Percentiles rank a stretch among this genome's conserved stretches.
Evolutionary conservation across 2,329 filamentous ascomycete genomes (phyloP).

Genomic region (Botrytis paeoniae): DNA sequence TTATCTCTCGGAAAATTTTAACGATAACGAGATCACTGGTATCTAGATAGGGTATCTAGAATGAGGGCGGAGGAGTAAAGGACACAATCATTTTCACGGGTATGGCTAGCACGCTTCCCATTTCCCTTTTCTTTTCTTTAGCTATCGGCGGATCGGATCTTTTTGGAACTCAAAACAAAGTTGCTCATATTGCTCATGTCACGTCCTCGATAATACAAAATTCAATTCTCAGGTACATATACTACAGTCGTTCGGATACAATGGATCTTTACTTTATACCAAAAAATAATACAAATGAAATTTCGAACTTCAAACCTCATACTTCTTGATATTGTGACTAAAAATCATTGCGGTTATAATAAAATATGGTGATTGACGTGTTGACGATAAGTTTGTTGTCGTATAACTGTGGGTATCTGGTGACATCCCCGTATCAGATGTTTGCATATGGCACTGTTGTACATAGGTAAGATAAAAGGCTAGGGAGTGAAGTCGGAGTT

Average conservation of each 20-base stretch:
- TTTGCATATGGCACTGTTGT: background rate
- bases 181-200: constrained; percentile 26
- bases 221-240: constrained; percentile 29
- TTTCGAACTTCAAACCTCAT: background rate
- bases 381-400: background rate
- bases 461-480: background rate
- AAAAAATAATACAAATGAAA: constrained; percentile 17
- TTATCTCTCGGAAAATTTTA: constrained; percentile 18
- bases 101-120: constrained; percentile 15
- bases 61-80: constrained; percentile 21
- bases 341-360: too few relatives aligned
- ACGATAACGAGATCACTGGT: constrained; percentile 22
- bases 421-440: background rate
- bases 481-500: background rate
- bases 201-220: constrained; percentile 23
- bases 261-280: constrained; percentile 11
- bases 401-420: too few relatives aligned
- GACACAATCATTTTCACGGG: constrained; percentile 27
- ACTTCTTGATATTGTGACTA: background rate
- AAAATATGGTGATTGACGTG: background rate
- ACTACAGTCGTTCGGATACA: constrained; percentile 20
- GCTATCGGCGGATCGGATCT: constrained; percentile 22
- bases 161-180: constrained; percentile 27
- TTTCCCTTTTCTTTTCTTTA: constrained; percentile 6
- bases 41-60: constrained; percentile 19